Evolutionary conservation across 2,329 filamentous ascomycete genomes (phyloP).

Genomic region (Colletotrichum chrysophilum): DNA sequence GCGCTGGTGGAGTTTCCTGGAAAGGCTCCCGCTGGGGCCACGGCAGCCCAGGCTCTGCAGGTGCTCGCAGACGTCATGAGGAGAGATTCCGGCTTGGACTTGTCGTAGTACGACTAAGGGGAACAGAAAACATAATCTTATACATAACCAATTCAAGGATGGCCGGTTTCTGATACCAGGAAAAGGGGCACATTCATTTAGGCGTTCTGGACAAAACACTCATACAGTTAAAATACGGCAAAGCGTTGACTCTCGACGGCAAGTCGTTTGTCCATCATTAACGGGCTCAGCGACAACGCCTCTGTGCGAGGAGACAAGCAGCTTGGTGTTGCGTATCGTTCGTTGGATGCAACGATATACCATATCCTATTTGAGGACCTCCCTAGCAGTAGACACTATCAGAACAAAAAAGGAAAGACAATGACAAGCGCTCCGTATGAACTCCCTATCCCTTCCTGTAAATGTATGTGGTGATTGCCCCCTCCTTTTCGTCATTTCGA

Average conservation of each 20-base stretch:
- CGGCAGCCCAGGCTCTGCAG: constrained; percentile 55
- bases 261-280: neutral
- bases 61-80: constrained; percentile 61
- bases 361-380: neutral
- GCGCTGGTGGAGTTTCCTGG: constrained; percentile 78
- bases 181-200: neutral
- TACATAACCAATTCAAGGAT: constrained; percentile 11
- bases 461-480: neutral
- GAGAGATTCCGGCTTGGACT: constrained; percentile 52
- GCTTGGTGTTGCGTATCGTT: constrained; percentile 1
- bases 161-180: neutral
- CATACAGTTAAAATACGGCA: neutral
- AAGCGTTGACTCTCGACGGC: neutral
- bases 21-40: constrained; percentile 50
- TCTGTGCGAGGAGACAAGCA: neutral
- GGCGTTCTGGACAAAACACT: constrained; percentile 8
- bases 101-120: constrained; percentile 34
- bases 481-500: neutral
- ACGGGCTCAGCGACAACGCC: neutral
- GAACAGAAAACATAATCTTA: constrained; percentile 8
- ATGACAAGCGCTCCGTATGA: constrained; percentile 5
- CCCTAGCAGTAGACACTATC: neutral
- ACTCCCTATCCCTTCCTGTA: constrained; percentile 1
- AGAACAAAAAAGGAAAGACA: neutral
- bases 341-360: constrained; percentile 3